Evolutionary conservation across 176 grass and related monocot species (phyloP).

Genomic region (Oryza glaberrima): DNA sequence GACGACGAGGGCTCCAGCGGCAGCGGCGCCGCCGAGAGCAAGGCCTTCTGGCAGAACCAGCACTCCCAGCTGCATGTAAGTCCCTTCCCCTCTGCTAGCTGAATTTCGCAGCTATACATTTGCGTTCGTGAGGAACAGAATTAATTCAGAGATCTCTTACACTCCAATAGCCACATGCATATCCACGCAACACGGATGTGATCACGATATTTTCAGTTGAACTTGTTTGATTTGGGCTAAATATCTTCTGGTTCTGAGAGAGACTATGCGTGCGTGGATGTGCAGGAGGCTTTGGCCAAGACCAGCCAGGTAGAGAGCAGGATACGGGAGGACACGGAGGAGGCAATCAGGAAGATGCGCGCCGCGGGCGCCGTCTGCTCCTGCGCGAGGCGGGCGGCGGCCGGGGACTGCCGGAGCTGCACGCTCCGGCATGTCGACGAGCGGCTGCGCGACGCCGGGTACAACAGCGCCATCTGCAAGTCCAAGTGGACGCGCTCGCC

Average conservation of each 20-base stretch:
- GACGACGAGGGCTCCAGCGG: conserved; percentile 32
- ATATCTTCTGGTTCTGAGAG: not conserved
- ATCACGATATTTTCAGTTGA: conserved; percentile 1
- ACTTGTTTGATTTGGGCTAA: conserved; percentile 20
- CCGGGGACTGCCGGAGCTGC: conserved; percentile 66
- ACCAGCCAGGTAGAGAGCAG: conserved; percentile 69
- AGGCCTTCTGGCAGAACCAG: conserved; percentile 74
- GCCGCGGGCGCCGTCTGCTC: conserved; percentile 46
- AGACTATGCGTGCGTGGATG: not conserved
- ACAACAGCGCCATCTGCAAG: conserved; percentile 78
- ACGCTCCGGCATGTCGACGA: conserved; percentile 51
- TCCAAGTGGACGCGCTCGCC: conserved; percentile 84
- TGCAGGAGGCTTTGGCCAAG: conserved; percentile 72
- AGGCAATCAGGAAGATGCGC: conserved; percentile 51
- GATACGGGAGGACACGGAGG: conserved; percentile 64
- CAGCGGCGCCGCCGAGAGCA: conserved; percentile 43
- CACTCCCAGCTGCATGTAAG: conserved; percentile 66
- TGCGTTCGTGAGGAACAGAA: not conserved
- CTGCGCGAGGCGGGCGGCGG: conserved; percentile 49
- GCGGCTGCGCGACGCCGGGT: conserved; percentile 62
- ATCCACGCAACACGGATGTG: not conserved
- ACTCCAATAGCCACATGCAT: not conserved
- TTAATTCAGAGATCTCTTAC: not conserved
- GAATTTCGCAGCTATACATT: not conserved
- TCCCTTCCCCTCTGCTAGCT: not conserved